Evolutionary conservation across 2,329 filamentous ascomycete species (phyloP), one percentile per base, ranked within the genome.

Genomic region (Diaporthe ilicicola): DNA sequence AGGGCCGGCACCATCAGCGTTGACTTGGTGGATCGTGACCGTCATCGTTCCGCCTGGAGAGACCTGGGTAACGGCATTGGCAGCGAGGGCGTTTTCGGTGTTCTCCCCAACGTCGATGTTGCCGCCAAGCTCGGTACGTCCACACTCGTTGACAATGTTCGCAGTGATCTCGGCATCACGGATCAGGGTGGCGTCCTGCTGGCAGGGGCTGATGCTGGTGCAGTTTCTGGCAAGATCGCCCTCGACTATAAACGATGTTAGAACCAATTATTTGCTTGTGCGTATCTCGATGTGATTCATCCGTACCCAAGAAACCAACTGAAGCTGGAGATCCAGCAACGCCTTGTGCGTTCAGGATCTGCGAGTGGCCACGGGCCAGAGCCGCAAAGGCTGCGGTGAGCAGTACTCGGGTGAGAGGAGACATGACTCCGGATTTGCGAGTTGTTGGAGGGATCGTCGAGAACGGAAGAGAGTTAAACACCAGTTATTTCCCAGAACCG

Each of bases 131-230:
- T 90, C 83, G 27, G 89, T 92, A 72, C 90, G 85, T 54, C 90
- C 90, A 76, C 90, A 92, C 70, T 87, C 84, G 74, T 88, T 89
- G 61, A 88, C 88, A 9, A 86, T 77, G 75, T 88, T 88, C 67
- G 82, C 79, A 8, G 74, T 73, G 75, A 88, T 85, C 81, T 89
- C 84, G 19, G 84, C 85, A 70, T 90, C 87, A 66, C 86, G 84
- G 79, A 92, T 92, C 76, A 91, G 85, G 67, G 89, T 91, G 13
- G 89, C 84, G 70, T 92, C 90, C 73, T 89, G 87, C 76, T 92
- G 89, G 83, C 90, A 92, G 24, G 90, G 90, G 78, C 85, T 89
- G 81, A 91, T 89, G 69, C 82, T 82, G 19, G 88, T 90, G 79
- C 90, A 91, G 78, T 91, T 90, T 73, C 90, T 86, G 34, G 90